Evolutionary conservation across 2,329 filamentous ascomycete genomes (phyloP), one percentile per base, ranked within the genome.

Genomic region (Neonectria sp.): DNA sequence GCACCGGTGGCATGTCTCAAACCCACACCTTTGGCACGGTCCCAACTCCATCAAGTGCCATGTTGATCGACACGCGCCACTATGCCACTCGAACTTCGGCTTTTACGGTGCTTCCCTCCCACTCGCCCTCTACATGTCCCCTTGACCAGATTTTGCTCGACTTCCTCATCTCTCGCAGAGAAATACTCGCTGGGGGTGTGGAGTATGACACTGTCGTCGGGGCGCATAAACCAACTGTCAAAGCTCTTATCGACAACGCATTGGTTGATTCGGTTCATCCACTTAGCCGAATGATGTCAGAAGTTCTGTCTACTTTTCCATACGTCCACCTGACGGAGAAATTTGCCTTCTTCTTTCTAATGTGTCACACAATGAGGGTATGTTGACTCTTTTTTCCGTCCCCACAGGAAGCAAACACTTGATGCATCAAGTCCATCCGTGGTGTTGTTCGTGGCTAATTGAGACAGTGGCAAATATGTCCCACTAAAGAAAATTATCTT

Each of bases 61-160:
- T 52, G 13, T 8, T 45, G 7, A n/a, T 52, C 25, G 49, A 31
- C n/a, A 31, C 29, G 17, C 25, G 15, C 11, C 49, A 27, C 17
- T 52, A 31, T 31, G 29, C 29, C 49, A 52, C 15, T 11, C 29
- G n/a, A 6, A 55, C 31, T 24, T 17, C 52, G 9, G 33, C 25
- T 2, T n/a, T 25, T 5, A 59, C 43, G 3, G 45, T 49, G 3
- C 45, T 59, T 6, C 56, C 56, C n/a, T 8, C 13, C 7, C 43
- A 59, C 12, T 33, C 6, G 13, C 31, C 56, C 7, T 31, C 45
- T 9, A 51, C 45, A 5, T 60, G 29, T 11, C 33, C 46, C 7
- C 4, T 60, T 2, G 57, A 60, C 33, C 57, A 52, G 21, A 60
- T 60, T 2, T 24, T 60, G 6, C 13, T 52, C 1, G 57, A 60